Conservation (phyloP, 2,329 filamentous ascomycete genomes). For the Capronia americana region DNA sequence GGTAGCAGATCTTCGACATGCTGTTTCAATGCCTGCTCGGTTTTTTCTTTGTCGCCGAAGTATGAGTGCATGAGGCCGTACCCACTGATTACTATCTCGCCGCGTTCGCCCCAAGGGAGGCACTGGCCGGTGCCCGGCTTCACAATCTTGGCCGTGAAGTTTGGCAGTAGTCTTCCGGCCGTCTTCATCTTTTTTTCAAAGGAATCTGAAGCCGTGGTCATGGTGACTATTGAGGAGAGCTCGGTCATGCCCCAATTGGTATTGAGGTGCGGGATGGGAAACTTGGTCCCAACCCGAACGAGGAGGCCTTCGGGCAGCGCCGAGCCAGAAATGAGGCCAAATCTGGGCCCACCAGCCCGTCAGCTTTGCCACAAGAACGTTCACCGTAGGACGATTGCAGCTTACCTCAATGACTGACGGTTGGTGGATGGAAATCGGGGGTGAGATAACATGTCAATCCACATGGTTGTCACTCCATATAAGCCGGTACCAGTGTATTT, state of each 20-base stretch:
- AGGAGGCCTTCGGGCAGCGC: conserved; percentile 18
- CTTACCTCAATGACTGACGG: conserved; percentile 11
- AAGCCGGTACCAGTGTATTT: conserved; percentile 47
- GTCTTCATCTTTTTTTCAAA: conserved; percentile 72
- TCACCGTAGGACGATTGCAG: not conserved
- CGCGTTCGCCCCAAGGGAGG: conserved; percentile 55
- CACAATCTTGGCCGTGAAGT: conserved; percentile 80
- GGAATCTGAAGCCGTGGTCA: conserved; percentile 79
- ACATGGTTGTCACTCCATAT: conserved; percentile 28
- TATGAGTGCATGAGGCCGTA: conserved; percentile 78
- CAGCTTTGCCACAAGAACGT: not conserved
- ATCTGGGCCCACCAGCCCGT: not conserved
- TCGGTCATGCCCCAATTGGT: conserved; percentile 87
- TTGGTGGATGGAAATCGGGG: not conserved
- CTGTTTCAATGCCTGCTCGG: not conserved
- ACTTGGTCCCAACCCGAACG: not conserved
- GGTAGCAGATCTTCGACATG: conserved; percentile 1
- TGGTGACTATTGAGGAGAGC: conserved; percentile 71
- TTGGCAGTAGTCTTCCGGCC: conserved; percentile 79
- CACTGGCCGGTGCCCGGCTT: conserved; percentile 45
- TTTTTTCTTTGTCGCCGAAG: conserved; percentile 5
- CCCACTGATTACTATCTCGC: conserved; percentile 81
- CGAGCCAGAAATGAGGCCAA: conserved; percentile 19
- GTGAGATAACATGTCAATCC: conserved; percentile 2
- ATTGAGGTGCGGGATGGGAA: conserved; percentile 8